A percentile compares a stretch with the other conserved stretches of the same genome.
These are phyloP conservation scores for Sugiyamaella xylanicola DNA, from an alignment of 1,139 yeast species.

Conservation along the genomic window DNA sequence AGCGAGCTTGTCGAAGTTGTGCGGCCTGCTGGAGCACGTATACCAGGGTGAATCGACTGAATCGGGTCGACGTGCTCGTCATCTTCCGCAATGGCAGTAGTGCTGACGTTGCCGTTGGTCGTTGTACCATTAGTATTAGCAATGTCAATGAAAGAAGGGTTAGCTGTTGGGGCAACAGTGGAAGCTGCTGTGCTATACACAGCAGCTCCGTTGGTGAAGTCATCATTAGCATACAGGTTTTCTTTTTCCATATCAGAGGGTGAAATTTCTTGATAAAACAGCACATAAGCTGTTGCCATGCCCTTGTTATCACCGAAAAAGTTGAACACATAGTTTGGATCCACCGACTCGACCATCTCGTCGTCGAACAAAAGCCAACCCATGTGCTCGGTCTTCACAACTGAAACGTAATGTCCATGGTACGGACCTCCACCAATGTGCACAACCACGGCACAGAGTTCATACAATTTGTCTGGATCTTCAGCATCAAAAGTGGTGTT, in stretches of 20 bases:
- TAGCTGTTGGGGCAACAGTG: conserved; percentile 12
- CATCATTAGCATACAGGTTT: conserved; percentile 34
- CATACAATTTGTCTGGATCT: conserved; percentile 63
- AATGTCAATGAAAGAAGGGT: conserved; percentile 9
- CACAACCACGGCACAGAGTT: conserved; percentile 80
- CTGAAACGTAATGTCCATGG: conserved; percentile 92
- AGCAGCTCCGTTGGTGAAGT: conserved; percentile 17
- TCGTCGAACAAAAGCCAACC: conserved; percentile 96
- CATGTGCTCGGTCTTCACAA: conserved; percentile 74
- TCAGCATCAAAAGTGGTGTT: conserved; percentile 66
- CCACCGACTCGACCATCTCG: conserved; percentile 88
- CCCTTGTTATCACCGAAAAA: conserved; percentile 91
- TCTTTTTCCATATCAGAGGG: conserved; percentile 34
- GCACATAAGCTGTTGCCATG: conserved; percentile 85
- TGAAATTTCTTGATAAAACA: conserved; percentile 61
- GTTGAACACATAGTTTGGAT: conserved; percentile 77
- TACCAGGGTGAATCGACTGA: conserved; percentile 1
- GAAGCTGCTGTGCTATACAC: conserved; percentile 19
- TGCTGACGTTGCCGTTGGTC: background rate
- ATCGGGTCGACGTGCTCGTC: conserved; percentile 19
- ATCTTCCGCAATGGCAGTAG: conserved; percentile 18
- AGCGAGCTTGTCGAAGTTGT: conserved; percentile 10
- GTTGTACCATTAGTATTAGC: conserved; percentile 2
- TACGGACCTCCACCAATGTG: conserved; percentile 98
- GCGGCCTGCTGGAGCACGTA: conserved; percentile 1